A percentile compares a stretch with the other conserved stretches of the same genome.
These are phyloP conservation scores for Cutaneotrichosporon daszewskae DNA, from an alignment of 1,284 basidiomycete genomes.

Conservation along the genomic window DNA sequence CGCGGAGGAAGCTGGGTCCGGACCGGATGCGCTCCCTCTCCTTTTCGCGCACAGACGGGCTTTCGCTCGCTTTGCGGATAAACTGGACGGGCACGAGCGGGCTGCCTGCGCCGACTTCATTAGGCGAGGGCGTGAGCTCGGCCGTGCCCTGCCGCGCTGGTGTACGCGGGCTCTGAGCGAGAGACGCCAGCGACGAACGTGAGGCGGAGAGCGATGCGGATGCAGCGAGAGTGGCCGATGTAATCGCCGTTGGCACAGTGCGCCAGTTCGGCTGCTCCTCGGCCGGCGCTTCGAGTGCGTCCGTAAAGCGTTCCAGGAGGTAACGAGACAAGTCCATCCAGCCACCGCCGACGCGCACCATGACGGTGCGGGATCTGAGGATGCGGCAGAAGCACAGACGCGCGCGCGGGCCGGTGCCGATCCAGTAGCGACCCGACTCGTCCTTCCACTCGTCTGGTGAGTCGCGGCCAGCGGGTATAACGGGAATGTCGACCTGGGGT, in stretches of 20 bases:
- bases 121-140: not conserved
- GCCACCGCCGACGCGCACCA: constrained; percentile 92
- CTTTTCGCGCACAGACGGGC: constrained; percentile 30
- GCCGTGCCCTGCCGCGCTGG: constrained; percentile 4
- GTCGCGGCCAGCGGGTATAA: constrained; percentile 59
- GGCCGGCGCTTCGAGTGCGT: constrained; percentile 52
- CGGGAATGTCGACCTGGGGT: constrained; percentile 59
- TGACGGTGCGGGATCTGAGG: constrained; percentile 82
- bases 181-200: not conserved
- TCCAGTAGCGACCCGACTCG: constrained; percentile 91
- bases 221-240: constrained; percentile 5
- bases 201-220: not conserved
- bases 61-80: constrained; percentile 39
- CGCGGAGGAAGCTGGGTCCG: not conserved
- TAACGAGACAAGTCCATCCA: constrained; percentile 88
- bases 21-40: constrained; percentile 26
- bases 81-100: constrained; percentile 36
- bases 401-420: constrained; percentile 72
- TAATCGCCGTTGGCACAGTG: constrained; percentile 3
- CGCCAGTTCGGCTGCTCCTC: constrained; percentile 4
- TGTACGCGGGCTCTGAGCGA: constrained; percentile 5
- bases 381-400: constrained; percentile 85
- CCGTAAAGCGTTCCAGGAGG: constrained; percentile 75
- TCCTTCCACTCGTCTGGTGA: constrained; percentile 60
- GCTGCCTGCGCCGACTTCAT: not conserved